Conservation (phyloP, 73 alveolate genomes). For the Paramecium sexaurelia region DNA sequence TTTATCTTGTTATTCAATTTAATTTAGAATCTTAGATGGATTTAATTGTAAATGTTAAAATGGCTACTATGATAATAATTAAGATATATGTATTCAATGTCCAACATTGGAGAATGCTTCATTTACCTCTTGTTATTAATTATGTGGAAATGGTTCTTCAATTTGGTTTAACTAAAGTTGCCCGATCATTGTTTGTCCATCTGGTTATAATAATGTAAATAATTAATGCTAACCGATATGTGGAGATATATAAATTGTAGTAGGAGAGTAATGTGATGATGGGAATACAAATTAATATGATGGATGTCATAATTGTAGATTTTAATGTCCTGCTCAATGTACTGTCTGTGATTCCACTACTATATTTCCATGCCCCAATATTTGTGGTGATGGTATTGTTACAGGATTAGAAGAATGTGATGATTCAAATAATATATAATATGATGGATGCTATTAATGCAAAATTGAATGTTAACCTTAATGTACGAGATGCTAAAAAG, state of each 20-base stretch:
- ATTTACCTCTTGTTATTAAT: neutral
- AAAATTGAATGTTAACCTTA: neutral
- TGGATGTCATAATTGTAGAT: slow-evolving; percentile 14
- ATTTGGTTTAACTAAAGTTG: neutral
- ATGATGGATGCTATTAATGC: slow-evolving; percentile 9
- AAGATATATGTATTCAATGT: neutral
- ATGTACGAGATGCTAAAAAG: neutral
- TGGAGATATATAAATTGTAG: neutral
- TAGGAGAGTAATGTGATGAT: neutral
- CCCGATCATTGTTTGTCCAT: neutral
- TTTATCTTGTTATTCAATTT: neutral
- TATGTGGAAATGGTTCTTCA: neutral
- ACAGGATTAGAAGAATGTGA: slow-evolving; percentile 5
- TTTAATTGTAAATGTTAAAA: neutral
- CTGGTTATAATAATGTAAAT: neutral
- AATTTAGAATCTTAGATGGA: neutral
- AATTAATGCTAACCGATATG: neutral
- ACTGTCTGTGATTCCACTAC: neutral
- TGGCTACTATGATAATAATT: neutral
- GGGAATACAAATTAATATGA: neutral
- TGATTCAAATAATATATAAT: neutral
- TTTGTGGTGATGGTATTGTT: neutral
- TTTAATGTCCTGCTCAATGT: slow-evolving; percentile 1
- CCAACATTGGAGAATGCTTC: neutral
- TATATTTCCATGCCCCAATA: neutral